Evolutionary conservation across 495 filamentous ascomycete species (phyloP).

Genomic region (Penicillium robsamsonii): DNA sequence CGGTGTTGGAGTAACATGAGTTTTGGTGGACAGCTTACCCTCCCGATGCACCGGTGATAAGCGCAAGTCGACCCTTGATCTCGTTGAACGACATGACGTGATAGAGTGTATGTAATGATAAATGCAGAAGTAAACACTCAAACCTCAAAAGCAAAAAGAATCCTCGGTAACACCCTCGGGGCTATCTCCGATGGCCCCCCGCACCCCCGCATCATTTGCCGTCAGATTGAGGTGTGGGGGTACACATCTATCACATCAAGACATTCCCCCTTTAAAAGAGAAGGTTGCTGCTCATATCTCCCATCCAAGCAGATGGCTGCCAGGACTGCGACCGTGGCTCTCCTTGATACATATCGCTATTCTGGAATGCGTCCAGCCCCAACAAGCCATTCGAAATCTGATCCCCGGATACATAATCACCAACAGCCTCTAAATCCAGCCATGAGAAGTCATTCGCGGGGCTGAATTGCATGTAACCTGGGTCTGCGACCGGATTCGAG

Average conservation of each 20-base stretch:
- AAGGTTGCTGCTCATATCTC: constrained; percentile 44
- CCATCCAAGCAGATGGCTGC: constrained; percentile 42
- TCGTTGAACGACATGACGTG: constrained; percentile 45
- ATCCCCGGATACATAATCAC: constrained; percentile 53
- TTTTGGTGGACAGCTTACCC: constrained; percentile 43
- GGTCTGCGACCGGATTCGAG: constrained; percentile 31
- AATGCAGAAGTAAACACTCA: neutral
- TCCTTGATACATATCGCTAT: constrained; percentile 31
- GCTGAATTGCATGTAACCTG: constrained; percentile 45
- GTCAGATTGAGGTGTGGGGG: constrained; percentile 9
- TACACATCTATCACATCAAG: neutral
- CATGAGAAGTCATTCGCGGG: constrained; percentile 57
- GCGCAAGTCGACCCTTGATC: constrained; percentile 56
- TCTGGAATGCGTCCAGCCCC: constrained; percentile 41
- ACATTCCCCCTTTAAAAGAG: constrained; percentile 30
- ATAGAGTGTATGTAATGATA: neutral
- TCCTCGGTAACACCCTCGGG: constrained; percentile 29
- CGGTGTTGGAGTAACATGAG: neutral
- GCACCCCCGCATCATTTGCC: constrained; percentile 29
- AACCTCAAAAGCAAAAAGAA: neutral
- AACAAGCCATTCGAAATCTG: constrained; percentile 39
- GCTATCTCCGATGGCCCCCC: constrained; percentile 25
- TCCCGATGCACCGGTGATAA: constrained; percentile 65
- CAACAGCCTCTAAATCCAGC: constrained; percentile 56
- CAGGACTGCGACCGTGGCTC: constrained; percentile 40